These are phyloP conservation scores for Bonnemaisonia californica DNA, from an alignment of 31 red algal species.

Conservation along the genomic window DNA sequence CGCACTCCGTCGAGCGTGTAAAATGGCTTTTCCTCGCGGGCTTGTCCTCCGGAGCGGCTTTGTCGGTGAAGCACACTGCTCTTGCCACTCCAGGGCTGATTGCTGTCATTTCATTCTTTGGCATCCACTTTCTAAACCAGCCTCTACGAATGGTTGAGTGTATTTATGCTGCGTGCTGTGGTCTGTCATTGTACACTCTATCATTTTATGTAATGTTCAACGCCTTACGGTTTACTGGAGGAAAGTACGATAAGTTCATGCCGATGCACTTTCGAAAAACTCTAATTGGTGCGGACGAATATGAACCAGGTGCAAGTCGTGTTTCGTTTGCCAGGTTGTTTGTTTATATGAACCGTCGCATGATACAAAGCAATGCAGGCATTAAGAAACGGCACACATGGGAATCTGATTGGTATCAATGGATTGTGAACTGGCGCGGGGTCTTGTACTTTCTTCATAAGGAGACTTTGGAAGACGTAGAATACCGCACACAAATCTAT, in stretches of 20 bases:
- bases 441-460: conserved; percentile 65
- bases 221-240: conserved; percentile 57
- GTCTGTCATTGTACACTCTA: conserved; percentile 55
- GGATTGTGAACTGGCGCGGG: conserved; percentile 74
- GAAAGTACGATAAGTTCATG: conserved; percentile 94
- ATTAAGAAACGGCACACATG: conserved; percentile 64
- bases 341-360: conserved; percentile 53
- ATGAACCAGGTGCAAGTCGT: conserved; percentile 57
- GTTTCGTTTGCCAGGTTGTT: conserved; percentile 72
- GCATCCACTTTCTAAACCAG: conserved; percentile 60
- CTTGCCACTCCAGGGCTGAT: conserved; percentile 86
- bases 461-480: conserved; percentile 4
- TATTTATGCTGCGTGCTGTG: conserved; percentile 53
- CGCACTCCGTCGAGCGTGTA: conserved; percentile 4
- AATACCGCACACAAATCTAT: conserved; percentile 57
- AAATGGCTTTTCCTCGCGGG: conserved; percentile 63
- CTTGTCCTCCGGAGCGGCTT: conserved; percentile 58
- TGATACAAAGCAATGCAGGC: conserved; percentile 53
- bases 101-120: conserved; percentile 89
- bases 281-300: conserved; percentile 73
- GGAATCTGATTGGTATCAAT: conserved; percentile 82
- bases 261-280: conserved; percentile 75
- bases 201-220: conserved; percentile 87
- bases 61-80: conserved; percentile 87
- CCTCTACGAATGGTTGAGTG: conserved; percentile 76